Conservation (phyloP, 2,329 filamentous ascomycete species). For the Colletotrichum eleusines region DNA sequence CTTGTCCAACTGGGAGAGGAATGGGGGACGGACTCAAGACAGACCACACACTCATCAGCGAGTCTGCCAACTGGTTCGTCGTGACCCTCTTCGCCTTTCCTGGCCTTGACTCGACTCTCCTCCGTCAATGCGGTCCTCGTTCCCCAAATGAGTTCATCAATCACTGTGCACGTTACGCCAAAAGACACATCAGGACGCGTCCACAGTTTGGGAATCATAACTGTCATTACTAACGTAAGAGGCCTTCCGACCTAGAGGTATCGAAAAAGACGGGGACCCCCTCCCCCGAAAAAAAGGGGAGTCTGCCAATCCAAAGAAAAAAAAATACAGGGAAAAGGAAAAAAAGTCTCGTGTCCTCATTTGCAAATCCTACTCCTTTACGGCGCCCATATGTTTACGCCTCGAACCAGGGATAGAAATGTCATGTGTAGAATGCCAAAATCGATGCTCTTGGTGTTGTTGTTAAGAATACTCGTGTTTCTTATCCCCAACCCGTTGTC, state of each 20-base stretch:
- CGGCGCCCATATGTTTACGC: constrained; percentile 23
- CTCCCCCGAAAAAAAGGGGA: not conserved
- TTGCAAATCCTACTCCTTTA: constrained; percentile 28
- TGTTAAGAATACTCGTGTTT: not conserved
- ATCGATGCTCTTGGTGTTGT: not conserved
- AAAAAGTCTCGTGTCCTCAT: constrained; percentile 8
- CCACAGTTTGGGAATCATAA: constrained; percentile 15
- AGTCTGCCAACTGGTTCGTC: not conserved
- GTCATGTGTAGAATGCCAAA: not conserved
- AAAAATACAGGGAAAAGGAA: constrained; percentile 7
- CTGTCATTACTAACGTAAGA: constrained; percentile 36
- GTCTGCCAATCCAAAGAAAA: constrained; percentile 24
- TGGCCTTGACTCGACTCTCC: not conserved
- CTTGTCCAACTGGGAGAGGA: too few relatives aligned
- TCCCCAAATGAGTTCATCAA: too few relatives aligned
- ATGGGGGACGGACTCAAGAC: not conserved
- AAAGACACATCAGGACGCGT: not conserved
- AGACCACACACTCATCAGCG: not conserved
- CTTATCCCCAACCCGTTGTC: constrained; percentile 4
- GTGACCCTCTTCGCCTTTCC: not conserved
- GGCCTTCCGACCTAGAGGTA: constrained; percentile 22
- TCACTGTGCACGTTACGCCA: not conserved
- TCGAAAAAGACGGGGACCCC: constrained; percentile 4
- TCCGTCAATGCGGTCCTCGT: not conserved
- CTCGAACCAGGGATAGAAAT: constrained; percentile 19